Conservation (phyloP, 176 grass and related monocot species). For the Puya raimondii region DNA sequence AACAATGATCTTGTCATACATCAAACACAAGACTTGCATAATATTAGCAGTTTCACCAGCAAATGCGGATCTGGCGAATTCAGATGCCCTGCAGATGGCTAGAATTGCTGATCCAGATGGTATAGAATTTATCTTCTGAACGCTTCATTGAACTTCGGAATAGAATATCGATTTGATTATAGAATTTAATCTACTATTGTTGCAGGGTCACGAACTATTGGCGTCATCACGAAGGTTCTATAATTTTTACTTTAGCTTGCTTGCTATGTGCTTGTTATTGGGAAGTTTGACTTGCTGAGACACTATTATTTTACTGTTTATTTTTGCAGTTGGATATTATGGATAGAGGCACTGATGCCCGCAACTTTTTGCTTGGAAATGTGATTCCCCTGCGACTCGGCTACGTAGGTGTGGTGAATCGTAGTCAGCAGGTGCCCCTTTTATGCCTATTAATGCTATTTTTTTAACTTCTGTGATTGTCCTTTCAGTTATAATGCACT, state of each 20-base stretch:
- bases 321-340: constrained; percentile 87
- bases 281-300: constrained; percentile 20
- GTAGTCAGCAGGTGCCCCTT: constrained; percentile 75
- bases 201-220: constrained; percentile 79
- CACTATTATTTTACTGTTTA: constrained; percentile 28
- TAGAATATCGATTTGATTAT: not conserved
- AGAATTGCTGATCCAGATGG: constrained; percentile 91
- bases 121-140: constrained; percentile 8
- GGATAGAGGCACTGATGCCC: constrained; percentile 93
- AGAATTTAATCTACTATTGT: constrained; percentile 23
- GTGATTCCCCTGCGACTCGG: constrained; percentile 78
- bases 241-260: not conserved
- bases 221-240: constrained; percentile 95
- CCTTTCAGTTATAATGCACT: not conserved
- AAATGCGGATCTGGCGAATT: constrained; percentile 94
- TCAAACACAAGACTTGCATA: constrained; percentile 83
- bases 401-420: constrained; percentile 88
- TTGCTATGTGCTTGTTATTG: not conserved
- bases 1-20: constrained; percentile 82
- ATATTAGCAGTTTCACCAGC: constrained; percentile 88
- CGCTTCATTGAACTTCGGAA: not conserved
- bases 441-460: not conserved
- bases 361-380: constrained; percentile 94
- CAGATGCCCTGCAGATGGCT: constrained; percentile 86
- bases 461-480: not conserved